Percentiles rank a stretch among this genome's conserved stretches.
Evolutionary conservation across 345 rosid species (phyloP).

Genomic region (Microcos paniculata): DNA sequence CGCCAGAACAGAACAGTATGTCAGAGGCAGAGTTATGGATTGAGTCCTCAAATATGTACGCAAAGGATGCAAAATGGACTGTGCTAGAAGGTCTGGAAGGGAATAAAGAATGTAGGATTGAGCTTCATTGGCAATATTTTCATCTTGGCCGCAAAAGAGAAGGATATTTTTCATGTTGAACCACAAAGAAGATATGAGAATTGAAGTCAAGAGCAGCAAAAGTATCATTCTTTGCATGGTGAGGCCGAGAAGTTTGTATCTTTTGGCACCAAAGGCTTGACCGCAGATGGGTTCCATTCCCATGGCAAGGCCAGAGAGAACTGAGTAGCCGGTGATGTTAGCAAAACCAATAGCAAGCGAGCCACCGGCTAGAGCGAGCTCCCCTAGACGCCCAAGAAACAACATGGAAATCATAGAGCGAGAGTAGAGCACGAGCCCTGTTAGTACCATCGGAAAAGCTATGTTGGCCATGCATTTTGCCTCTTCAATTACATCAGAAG

Average conservation of each 20-base stretch:
- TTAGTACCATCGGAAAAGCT: conserved; percentile 64
- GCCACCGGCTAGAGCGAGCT: conserved; percentile 76
- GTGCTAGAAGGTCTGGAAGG: conserved; percentile 71
- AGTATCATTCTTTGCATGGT: conserved; percentile 67
- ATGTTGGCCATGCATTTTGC: conserved; percentile 53
- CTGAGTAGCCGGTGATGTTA: conserved; percentile 87
- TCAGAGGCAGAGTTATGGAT: conserved; percentile 66
- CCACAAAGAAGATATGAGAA: conserved; percentile 70
- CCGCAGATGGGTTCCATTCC: conserved; percentile 96
- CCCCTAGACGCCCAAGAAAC: conserved; percentile 79
- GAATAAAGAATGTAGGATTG: conserved; percentile 63
- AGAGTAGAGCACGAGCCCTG: conserved; percentile 73
- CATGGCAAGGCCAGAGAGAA: conserved; percentile 82
- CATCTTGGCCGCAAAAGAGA: conserved; percentile 59
- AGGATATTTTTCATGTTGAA: conserved; percentile 67
- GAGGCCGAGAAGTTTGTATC: conserved; percentile 66
- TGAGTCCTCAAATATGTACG: conserved; percentile 81
- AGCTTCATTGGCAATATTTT: conserved; percentile 57
- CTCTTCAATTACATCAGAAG: conserved; percentile 42
- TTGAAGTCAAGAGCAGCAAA: conserved; percentile 56
- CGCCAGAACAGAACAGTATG: conserved; percentile 57
- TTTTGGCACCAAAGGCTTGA: conserved; percentile 85
- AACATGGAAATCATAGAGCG: conserved; percentile 88
- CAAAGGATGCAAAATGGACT: conserved; percentile 72
- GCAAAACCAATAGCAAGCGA: conserved; percentile 86